These are phyloP conservation scores for Exophiala dermatitidis DNA, from an alignment of 2,329 filamentous ascomycete species.

Conservation along the genomic window DNA sequence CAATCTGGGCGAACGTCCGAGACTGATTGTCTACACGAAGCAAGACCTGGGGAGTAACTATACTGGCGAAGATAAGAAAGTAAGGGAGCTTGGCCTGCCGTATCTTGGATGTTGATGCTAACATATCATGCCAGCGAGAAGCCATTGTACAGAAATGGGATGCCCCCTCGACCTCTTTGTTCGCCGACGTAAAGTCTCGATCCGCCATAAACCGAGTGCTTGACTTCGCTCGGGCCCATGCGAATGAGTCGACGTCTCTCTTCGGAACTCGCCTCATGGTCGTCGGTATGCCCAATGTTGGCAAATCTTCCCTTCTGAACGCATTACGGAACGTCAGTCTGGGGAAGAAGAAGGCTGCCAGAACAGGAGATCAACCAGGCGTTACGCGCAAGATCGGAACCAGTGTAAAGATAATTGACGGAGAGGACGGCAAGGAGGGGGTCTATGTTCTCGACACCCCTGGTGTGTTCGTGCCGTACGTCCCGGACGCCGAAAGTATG, in stretches of 20 bases:
- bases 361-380: slow-evolving; percentile 79
- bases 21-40: slow-evolving; percentile 88
- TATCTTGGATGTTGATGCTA: not conserved
- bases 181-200: slow-evolving; percentile 45
- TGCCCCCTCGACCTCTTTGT: slow-evolving; percentile 45
- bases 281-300: slow-evolving; percentile 96
- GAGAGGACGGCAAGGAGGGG: slow-evolving; percentile 49
- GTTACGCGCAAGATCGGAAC: slow-evolving; percentile 79
- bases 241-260: slow-evolving; percentile 47
- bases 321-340: slow-evolving; percentile 65
- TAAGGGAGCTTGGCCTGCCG: not conserved
- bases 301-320: slow-evolving; percentile 93
- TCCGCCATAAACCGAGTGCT: slow-evolving; percentile 43
- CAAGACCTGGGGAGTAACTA: slow-evolving; percentile 59
- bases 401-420: slow-evolving; percentile 70
- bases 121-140: slow-evolving; percentile 37
- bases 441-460: slow-evolving; percentile 89
- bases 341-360: slow-evolving; percentile 61
- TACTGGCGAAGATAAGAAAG: slow-evolving; percentile 32
- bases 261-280: slow-evolving; percentile 78
- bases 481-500: slow-evolving; percentile 79
- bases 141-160: slow-evolving; percentile 50
- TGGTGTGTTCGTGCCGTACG: slow-evolving; percentile 90
- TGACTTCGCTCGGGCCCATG: slow-evolving; percentile 46
- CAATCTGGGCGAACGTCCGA: slow-evolving; percentile 61